These are phyloP conservation scores for Pythium brachiatum DNA, from an alignment of 352 stramenopile genomes.

Conservation along the genomic window DNA sequence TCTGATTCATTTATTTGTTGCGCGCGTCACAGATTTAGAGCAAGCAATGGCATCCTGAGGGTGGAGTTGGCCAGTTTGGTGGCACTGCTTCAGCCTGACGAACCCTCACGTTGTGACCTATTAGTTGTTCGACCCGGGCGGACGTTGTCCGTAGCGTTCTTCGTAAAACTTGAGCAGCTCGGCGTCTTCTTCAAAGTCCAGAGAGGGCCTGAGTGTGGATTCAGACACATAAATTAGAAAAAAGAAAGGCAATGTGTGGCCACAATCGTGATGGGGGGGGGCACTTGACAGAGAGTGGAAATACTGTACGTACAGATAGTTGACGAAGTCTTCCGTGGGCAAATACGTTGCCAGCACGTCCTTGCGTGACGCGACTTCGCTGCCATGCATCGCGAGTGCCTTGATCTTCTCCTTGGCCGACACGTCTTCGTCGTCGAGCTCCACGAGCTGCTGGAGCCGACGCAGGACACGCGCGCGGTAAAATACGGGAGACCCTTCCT, in stretches of 20 bases:
- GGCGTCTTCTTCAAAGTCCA: constrained; percentile 30
- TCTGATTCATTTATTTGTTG: not conserved
- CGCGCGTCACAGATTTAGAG: constrained; percentile 5
- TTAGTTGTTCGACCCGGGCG: not conserved
- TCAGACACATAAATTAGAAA: not conserved
- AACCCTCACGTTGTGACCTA: not conserved
- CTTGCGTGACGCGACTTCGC: constrained; percentile 54
- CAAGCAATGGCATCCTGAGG: no score
- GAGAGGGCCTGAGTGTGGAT: constrained; percentile 50
- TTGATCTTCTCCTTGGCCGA: constrained; percentile 77
- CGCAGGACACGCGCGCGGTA: constrained; percentile 65
- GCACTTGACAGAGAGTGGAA: not conserved
- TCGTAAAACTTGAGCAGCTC: constrained; percentile 16
- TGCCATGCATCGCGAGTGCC: constrained; percentile 68
- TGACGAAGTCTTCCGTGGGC: constrained; percentile 49
- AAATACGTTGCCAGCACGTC: constrained; percentile 56
- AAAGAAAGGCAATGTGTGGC: constrained; percentile 12
- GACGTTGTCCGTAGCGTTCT: not conserved
- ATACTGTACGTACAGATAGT: constrained; percentile 54
- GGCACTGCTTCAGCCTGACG: not conserved
- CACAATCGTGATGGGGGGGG: no score
- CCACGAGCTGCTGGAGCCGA: constrained; percentile 50
- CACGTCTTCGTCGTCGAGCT: constrained; percentile 51
- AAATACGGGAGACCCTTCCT: constrained; percentile 37
- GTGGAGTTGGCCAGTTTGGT: not conserved